phyloP scores from a whole-genome alignment of 2,329 filamentous ascomycete genomes.

The Apiospora kogelbergensis region DNA sequence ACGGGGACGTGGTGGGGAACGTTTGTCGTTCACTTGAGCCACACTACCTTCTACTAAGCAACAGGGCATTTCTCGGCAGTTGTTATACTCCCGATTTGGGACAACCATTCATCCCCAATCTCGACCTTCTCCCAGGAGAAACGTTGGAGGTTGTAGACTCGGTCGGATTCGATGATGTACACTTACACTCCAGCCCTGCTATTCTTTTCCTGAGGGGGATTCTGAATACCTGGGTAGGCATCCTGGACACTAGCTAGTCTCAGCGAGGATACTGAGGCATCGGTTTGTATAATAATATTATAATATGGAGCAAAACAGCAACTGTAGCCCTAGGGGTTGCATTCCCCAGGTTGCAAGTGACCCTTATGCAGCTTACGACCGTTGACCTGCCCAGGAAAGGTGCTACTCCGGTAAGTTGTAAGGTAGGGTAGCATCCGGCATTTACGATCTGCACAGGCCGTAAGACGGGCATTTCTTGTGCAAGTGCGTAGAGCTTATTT shows the following conservation, averaged over 20 bases:
- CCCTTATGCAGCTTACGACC: background rate
- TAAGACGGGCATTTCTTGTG: background rate
- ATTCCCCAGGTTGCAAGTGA: background rate
- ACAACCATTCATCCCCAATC: rapidly evolving
- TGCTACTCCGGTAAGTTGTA: background rate
- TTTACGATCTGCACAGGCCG: background rate
- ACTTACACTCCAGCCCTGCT: too few relatives aligned
- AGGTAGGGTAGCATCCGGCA: background rate
- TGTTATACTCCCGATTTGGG: background rate
- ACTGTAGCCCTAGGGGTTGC: background rate
- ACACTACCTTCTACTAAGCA: background rate
- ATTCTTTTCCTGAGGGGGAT: too few relatives aligned
- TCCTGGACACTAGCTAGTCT: too few relatives aligned
- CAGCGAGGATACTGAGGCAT: too few relatives aligned
- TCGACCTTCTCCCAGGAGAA: too few relatives aligned
- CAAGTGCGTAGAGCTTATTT: background rate
- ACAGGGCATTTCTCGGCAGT: background rate
- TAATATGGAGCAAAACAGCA: too few relatives aligned
- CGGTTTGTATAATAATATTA: too few relatives aligned
- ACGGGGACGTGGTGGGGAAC: background rate
- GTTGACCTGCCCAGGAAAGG: background rate
- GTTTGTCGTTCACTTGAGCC: background rate
- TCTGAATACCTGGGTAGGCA: too few relatives aligned
- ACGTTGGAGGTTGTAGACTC: background rate
- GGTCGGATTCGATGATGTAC: background rate